Base-by-base conservation (phyloP, 2,329 filamentous ascomycete genomes). In the Aureobasidium namibiae region DNA sequence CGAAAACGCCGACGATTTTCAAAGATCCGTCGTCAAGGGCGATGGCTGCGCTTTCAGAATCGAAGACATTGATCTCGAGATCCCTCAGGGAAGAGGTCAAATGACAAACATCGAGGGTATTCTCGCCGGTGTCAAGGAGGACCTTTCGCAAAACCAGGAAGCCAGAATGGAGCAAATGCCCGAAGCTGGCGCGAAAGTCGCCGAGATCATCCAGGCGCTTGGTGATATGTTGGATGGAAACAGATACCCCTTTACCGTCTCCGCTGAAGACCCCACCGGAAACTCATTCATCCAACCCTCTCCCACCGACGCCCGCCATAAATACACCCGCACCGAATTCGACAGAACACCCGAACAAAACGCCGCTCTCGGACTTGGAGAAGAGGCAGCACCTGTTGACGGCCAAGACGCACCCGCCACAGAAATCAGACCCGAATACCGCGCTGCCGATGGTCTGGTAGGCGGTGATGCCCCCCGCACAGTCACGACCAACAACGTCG, bases 241-340 rank as follows among this genome's bases (percentile, higher is more conserved):
- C 29, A 80, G 81, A 7, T 92, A 95, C 70, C 94, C 94, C 24
- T 96, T 99, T 80, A 88, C 90, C 53, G 75, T 99, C 50, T 87
- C 84, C 41, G 79, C 96, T 49, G 91, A 99, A 70, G 94, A 99
- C 71, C 88, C 90, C 2, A 89, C 92, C 0, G 94, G 94, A 58
- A 99, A 99, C 79, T 96, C 91, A 2, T 97, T 92, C 81, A 96
- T 99, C 67, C 88, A 95, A 49, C 94, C 94, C 14, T 88, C 91
- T 64, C 83, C 89, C 62, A 67, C 74, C 29, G 82, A 86, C 62
- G 86, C 85, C 63, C 87, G 90, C n/a, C 88, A 89, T 66, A 96
- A 96, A 75, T 96, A 92, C 84, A 84, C 85, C 64, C 90, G 92
- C 72, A 82, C 84, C 62, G 90, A 96, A 69, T 99, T 94, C 70